phyloP scores from a whole-genome alignment of 139 green algal species.

The Picochlorum sp. region DNA sequence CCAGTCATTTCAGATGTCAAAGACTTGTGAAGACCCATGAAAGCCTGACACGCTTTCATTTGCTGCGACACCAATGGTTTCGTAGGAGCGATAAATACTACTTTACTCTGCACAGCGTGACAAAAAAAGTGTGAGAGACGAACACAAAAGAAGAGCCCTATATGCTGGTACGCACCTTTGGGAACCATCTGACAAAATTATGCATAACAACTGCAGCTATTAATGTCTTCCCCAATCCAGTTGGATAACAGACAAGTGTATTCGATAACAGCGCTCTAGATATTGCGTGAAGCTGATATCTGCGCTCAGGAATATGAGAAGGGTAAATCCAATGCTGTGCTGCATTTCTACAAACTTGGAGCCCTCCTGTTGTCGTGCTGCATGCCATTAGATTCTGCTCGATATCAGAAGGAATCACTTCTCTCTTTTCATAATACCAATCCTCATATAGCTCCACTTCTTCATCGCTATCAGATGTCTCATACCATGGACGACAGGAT shows the following conservation, averaged over 20 bases:
- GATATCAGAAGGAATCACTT: neutral
- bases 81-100: slow-evolving; percentile 91
- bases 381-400: neutral
- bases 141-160: neutral
- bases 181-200: slow-evolving; percentile 93
- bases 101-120: slow-evolving; percentile 56
- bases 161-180: slow-evolving; percentile 32
- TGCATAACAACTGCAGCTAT: slow-evolving; percentile 90
- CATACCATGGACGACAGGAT: too few species aligned
- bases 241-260: slow-evolving; percentile 90
- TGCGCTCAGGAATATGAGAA: slow-evolving; percentile 34
- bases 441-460: neutral
- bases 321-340: slow-evolving; percentile 70
- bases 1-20: slow-evolving; percentile 19
- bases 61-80: slow-evolving; percentile 89
- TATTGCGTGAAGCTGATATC: slow-evolving; percentile 67
- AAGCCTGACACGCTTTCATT: slow-evolving; percentile 62
- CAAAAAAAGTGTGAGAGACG: neutral
- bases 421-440: neutral
- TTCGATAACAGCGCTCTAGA: slow-evolving; percentile 72
- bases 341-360: slow-evolving; percentile 8
- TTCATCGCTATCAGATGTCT: neutral
- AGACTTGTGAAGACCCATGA: slow-evolving; percentile 54
- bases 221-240: slow-evolving; percentile 92
- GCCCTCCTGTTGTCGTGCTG: neutral